Conservation (phyloP, 1,139 yeast genomes). For the Lodderomyces orthopsilosis region DNA sequence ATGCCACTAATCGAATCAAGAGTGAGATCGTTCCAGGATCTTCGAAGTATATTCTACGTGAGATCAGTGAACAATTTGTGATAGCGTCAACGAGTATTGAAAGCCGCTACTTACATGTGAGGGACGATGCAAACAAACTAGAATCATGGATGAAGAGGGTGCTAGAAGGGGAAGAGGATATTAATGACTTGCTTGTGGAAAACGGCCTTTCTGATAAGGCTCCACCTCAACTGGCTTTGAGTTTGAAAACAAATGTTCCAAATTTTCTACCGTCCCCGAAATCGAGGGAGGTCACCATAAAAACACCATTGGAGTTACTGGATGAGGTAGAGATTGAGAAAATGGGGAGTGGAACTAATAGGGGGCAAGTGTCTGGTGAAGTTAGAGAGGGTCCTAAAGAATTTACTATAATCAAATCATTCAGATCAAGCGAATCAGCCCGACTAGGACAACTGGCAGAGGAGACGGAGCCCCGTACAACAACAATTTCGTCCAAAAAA, state of each 20-base stretch:
- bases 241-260: background rate
- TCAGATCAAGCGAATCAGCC: no score
- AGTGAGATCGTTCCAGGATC: constrained; percentile 37
- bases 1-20: constrained; percentile 27
- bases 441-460: no score
- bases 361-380: no score
- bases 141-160: constrained; percentile 23
- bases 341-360: background rate
- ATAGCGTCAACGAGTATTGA: constrained; percentile 26
- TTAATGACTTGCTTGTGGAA: background rate
- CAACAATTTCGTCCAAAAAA: no score
- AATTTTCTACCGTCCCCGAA: background rate
- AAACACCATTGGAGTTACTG: background rate
- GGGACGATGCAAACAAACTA: constrained; percentile 19
- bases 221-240: background rate
- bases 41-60: constrained; percentile 38
- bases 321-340: background rate
- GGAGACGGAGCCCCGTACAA: no score
- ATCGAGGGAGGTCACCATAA: background rate
- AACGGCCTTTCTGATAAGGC: background rate
- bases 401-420: no score
- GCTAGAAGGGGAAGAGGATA: constrained; percentile 6
- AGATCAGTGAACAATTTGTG: constrained; percentile 27
- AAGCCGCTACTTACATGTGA: constrained; percentile 14
- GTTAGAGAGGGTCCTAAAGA: background rate